Conservation (phyloP, 139 green algal species). For the Desmodesmus armatus region DNA sequence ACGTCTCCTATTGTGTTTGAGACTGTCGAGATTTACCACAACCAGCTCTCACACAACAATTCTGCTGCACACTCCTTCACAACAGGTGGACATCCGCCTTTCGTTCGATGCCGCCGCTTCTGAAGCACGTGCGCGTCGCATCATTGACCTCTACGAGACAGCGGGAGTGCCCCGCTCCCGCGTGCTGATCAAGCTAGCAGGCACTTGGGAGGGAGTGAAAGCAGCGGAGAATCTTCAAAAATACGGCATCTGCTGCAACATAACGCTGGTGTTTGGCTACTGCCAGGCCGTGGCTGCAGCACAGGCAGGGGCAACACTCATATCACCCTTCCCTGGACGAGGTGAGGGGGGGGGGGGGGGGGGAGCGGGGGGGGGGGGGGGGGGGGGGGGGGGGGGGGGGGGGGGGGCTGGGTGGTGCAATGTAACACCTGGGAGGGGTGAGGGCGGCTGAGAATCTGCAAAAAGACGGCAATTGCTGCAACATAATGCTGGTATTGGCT, state of each 20-base stretch:
- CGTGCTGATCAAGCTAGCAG: constrained; percentile 67
- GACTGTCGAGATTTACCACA: too few species aligned
- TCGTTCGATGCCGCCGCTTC: constrained; percentile 56
- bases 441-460: constrained; percentile 49
- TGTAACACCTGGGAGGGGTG: too few species aligned
- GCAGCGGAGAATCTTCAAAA: constrained; percentile 50
- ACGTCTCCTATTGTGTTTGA: too few species aligned
- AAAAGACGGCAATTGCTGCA: constrained; percentile 57
- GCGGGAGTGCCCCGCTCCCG: constrained; percentile 45
- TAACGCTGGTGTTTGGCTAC: constrained; percentile 65
- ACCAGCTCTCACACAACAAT: too few species aligned
- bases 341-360: not conserved
- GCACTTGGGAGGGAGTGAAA: constrained; percentile 65
- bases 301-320: constrained; percentile 52
- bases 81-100: constrained; percentile 56
- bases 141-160: constrained; percentile 63
- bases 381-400: not conserved
- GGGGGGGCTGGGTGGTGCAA: too few species aligned
- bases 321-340: constrained; percentile 60
- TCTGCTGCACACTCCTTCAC: too few species aligned
- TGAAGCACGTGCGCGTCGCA: constrained; percentile 48
- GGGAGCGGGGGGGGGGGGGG: too few species aligned
- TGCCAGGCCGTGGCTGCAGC: constrained; percentile 57
- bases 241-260: constrained; percentile 64
- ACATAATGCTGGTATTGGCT: constrained; percentile 67